These are phyloP conservation scores for Hyphodiscus hymeniophilus DNA, from an alignment of 495 filamentous ascomycete species.

Conservation along the genomic window DNA sequence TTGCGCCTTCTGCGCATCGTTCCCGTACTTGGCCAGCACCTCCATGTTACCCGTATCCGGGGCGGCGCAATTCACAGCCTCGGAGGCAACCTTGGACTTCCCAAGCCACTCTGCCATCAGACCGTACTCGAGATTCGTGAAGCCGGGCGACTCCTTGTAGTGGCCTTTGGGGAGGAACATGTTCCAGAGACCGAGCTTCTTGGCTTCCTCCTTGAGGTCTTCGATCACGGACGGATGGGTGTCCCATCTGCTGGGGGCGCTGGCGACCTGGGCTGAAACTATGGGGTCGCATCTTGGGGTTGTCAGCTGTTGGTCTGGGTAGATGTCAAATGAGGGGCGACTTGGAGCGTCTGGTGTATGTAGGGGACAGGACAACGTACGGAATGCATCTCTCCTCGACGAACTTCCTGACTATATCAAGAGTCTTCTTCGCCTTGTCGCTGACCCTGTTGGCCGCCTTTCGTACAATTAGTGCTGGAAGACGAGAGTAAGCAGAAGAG, in stretches of 20 bases:
- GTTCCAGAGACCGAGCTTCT: constrained; percentile 89
- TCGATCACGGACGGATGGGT: constrained; percentile 76
- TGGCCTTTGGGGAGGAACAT: constrained; percentile 94
- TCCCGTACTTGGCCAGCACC: constrained; percentile 87
- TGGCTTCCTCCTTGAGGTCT: constrained; percentile 77
- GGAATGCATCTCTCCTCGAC: constrained; percentile 94
- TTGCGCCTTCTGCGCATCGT: constrained; percentile 76
- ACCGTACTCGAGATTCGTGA: constrained; percentile 85
- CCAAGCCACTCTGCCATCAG: constrained; percentile 89
- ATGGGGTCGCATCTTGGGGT: constrained; percentile 55
- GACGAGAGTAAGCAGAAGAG: constrained; percentile 5
- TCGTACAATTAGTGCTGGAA: constrained; percentile 23
- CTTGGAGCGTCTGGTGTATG: not conserved
- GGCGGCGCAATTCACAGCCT: constrained; percentile 86
- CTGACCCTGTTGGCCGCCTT: constrained; percentile 56
- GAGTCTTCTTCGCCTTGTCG: constrained; percentile 66
- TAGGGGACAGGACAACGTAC: constrained; percentile 28
- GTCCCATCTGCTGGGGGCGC: constrained; percentile 65
- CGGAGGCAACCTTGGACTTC: constrained; percentile 67
- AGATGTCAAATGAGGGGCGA: not conserved
- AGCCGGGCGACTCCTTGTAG: constrained; percentile 88
- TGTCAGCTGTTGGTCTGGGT: constrained; percentile 8
- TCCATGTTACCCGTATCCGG: constrained; percentile 97
- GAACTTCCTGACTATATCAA: constrained; percentile 76
- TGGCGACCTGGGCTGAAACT: constrained; percentile 68